Evolutionary conservation across 345 rosid genomes (phyloP).

Genomic region (Gossypium longicalyx): DNA sequence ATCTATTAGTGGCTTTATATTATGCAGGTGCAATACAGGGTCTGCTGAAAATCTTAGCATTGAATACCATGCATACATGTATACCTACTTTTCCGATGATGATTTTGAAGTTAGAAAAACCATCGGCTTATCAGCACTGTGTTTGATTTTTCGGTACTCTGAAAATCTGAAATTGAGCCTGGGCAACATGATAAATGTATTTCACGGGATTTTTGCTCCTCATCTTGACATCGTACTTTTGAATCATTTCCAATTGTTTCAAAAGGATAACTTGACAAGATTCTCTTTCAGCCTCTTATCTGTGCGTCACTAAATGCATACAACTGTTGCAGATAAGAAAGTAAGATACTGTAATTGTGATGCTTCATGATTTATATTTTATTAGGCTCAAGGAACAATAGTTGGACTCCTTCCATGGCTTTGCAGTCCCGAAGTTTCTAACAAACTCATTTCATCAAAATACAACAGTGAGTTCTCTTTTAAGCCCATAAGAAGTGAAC

Average conservation of each 20-base stretch:
- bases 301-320: background rate
- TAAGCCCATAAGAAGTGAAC: too few relatives aligned
- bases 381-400: constrained; percentile 23
- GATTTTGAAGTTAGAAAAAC: background rate
- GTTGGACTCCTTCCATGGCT: constrained; percentile 40
- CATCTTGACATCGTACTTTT: background rate
- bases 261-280: background rate
- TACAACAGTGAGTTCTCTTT: constrained; percentile 30
- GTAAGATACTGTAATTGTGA: background rate
- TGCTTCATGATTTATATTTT: background rate
- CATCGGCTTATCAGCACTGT: background rate
- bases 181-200: background rate
- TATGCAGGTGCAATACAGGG: too few relatives aligned
- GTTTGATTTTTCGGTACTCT: background rate
- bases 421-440: constrained; percentile 36
- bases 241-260: background rate
- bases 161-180: background rate
- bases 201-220: background rate
- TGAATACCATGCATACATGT: background rate
- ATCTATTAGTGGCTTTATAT: background rate
- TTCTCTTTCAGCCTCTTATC: background rate
- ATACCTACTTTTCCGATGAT: background rate
- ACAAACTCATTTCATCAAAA: constrained; percentile 30
- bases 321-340: background rate
- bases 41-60: background rate